Percentiles rank a stretch among this genome's conserved stretches.
Evolutionary conservation across 305 asterid species (phyloP).

Genomic region (Fraxinus sp.): DNA sequence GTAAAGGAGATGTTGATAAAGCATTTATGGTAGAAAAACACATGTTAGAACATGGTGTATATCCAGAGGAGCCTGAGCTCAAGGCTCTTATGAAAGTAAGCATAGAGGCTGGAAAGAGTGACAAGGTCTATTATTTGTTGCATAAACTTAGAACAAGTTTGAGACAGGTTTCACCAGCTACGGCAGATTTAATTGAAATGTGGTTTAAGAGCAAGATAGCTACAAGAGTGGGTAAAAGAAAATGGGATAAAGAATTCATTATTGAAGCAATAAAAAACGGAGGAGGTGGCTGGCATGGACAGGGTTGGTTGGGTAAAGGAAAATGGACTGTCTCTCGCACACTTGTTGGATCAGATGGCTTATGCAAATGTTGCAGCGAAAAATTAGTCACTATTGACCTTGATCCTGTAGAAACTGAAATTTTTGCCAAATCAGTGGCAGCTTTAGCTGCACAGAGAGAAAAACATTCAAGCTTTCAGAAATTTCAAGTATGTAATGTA

Average conservation of each 20-base stretch:
- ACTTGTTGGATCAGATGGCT: conserved; percentile 57
- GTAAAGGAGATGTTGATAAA: conserved; percentile 60
- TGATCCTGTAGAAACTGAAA: conserved; percentile 75
- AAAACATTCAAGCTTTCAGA: conserved; percentile 62
- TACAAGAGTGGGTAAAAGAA: conserved; percentile 67
- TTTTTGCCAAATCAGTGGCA: conserved; percentile 71
- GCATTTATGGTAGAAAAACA: conserved; percentile 72
- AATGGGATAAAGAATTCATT: conserved; percentile 57
- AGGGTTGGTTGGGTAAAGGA: conserved; percentile 79
- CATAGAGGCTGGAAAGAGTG: conserved; percentile 61
- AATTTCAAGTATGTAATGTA: conserved; percentile 61
- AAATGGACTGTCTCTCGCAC: conserved; percentile 60
- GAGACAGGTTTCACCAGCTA: conserved; percentile 63
- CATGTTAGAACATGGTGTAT: conserved; percentile 65
- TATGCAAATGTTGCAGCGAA: conserved; percentile 65
- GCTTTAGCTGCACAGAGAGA: conserved; percentile 72
- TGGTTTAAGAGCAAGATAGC: conserved; percentile 77
- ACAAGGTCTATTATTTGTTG: conserved; percentile 61
- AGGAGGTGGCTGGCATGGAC: conserved; percentile 97
- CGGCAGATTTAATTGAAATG: conserved; percentile 65
- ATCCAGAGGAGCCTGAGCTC: conserved; percentile 76
- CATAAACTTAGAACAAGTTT: conserved; percentile 72
- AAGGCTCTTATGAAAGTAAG: conserved; percentile 64
- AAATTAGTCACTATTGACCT: conserved; percentile 72
- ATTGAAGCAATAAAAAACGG: conserved; percentile 48